These are phyloP conservation scores for Beauveria caledonica DNA, from an alignment of 2,329 filamentous ascomycete species.

Conservation along the genomic window DNA sequence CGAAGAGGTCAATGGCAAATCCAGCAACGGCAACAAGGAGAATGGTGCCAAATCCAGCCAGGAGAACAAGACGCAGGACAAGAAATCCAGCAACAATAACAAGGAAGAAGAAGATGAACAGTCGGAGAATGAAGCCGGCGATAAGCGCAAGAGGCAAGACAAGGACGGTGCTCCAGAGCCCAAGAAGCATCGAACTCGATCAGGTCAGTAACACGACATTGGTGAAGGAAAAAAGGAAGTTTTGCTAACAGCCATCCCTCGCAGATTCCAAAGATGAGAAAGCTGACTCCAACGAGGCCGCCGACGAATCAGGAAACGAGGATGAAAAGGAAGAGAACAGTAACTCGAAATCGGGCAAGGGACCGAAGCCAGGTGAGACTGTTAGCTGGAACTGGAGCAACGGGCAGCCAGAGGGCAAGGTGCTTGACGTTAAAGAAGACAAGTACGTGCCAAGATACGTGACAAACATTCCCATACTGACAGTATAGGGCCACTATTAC, in stretches of 20 bases:
- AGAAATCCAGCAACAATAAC: background rate
- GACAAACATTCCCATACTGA: background rate
- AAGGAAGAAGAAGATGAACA: conserved; percentile 7
- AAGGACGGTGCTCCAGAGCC: conserved; percentile 19
- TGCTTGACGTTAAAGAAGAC: conserved; percentile 32
- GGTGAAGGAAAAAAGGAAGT: conserved; percentile 14
- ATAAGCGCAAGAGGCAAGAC: conserved; percentile 21
- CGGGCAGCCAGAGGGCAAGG: conserved; percentile 34
- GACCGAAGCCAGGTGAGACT: conserved; percentile 31
- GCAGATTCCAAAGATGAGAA: background rate
- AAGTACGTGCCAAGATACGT: background rate
- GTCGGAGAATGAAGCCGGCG: conserved; percentile 14
- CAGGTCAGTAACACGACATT: conserved; percentile 16
- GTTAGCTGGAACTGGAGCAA: conserved; percentile 40
- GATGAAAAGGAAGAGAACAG: conserved; percentile 16
- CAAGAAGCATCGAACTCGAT: conserved; percentile 25
- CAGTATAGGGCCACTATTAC: conserved; percentile 26
- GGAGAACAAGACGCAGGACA: too few species aligned
- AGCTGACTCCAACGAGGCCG: conserved; percentile 7
- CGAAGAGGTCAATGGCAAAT: background rate
- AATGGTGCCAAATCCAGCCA: background rate
- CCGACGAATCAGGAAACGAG: conserved; percentile 11
- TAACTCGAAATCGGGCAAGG: conserved; percentile 19
- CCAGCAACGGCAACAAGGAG: background rate
- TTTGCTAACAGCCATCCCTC: background rate